These are phyloP conservation scores for Penicillium sp. DNA, from an alignment of 2,329 filamentous ascomycete genomes.

Conservation along the genomic window DNA sequence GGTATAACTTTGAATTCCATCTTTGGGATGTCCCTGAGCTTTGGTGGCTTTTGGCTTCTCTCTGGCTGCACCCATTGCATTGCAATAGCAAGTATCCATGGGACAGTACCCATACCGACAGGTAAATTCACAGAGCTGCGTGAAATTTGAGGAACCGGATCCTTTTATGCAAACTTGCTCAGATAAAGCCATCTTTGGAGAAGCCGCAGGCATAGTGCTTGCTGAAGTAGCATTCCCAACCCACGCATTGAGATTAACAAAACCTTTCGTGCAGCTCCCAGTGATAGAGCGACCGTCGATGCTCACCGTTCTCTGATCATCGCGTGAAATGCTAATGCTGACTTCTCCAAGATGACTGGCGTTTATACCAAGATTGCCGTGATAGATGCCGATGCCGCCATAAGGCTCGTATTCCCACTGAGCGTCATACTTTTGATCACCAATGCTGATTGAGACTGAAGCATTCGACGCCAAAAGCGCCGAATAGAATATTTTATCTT, in stretches of 20 bases:
- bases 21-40: constrained; percentile 3
- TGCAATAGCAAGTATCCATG: constrained; percentile 12
- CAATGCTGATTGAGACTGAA: constrained; percentile 35
- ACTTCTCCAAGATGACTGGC: constrained; percentile 22
- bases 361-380: constrained; percentile 29
- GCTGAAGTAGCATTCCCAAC: constrained; percentile 28
- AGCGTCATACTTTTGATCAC: constrained; percentile 19
- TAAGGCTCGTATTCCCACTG: constrained; percentile 28
- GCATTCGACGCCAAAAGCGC: constrained; percentile 36
- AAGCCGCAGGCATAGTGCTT: neutral
- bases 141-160: constrained; percentile 3
- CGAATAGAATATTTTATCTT: constrained; percentile 29
- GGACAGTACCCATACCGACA: constrained; percentile 15
- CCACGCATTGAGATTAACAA: constrained; percentile 41
- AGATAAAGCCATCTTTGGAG: constrained; percentile 5
- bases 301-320: constrained; percentile 18
- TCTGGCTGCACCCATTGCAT: constrained; percentile 4
- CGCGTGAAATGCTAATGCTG: constrained; percentile 26
- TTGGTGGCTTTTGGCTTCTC: constrained; percentile 7
- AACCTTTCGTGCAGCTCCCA: constrained; percentile 21
- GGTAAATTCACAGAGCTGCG: constrained; percentile 9
- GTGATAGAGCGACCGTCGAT: constrained; percentile 27
- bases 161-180: constrained; percentile 12
- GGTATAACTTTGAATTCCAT: constrained; percentile 7
- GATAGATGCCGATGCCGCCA: constrained; percentile 34